Evolutionary conservation across 2,329 filamentous ascomycete species (phyloP).

Genomic region (Calonectria ilicicola): DNA sequence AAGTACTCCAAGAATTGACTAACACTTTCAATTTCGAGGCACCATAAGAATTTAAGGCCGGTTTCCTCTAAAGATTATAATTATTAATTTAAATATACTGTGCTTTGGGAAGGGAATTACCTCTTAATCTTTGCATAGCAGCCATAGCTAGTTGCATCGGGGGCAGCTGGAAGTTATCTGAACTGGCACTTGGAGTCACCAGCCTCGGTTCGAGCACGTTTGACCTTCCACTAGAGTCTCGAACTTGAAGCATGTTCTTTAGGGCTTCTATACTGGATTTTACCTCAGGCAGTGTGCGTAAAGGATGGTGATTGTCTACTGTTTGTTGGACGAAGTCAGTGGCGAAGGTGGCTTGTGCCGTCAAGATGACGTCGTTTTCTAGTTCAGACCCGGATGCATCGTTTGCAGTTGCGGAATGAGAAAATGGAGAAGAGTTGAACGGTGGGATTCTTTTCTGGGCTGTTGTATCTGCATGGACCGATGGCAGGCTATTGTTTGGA

Average conservation of each 20-base stretch:
- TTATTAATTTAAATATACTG: neutral
- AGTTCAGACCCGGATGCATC: neutral
- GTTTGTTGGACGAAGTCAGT: neutral
- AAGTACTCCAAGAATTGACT: neutral
- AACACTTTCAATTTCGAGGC: neutral
- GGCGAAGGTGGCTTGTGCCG: neutral
- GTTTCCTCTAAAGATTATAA: neutral
- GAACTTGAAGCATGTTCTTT: neutral
- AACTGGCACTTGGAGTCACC: neutral
- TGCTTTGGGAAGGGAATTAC: neutral
- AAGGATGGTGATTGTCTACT: neutral
- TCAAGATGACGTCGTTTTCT: neutral
- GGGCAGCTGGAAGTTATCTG: neutral
- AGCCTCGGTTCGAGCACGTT: neutral
- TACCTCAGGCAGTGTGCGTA: neutral
- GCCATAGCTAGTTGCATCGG: neutral
- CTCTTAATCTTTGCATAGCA: neutral
- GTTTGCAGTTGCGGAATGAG: neutral
- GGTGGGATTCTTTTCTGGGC: neutral
- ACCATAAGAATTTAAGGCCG: neutral
- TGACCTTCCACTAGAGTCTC: neutral
- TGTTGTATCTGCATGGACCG: neutral
- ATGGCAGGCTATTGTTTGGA: neutral
- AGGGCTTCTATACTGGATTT: neutral
- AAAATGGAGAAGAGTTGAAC: neutral